phyloP scores from a whole-genome alignment of 139 green algal genomes.

The Gonium pectorale region DNA sequence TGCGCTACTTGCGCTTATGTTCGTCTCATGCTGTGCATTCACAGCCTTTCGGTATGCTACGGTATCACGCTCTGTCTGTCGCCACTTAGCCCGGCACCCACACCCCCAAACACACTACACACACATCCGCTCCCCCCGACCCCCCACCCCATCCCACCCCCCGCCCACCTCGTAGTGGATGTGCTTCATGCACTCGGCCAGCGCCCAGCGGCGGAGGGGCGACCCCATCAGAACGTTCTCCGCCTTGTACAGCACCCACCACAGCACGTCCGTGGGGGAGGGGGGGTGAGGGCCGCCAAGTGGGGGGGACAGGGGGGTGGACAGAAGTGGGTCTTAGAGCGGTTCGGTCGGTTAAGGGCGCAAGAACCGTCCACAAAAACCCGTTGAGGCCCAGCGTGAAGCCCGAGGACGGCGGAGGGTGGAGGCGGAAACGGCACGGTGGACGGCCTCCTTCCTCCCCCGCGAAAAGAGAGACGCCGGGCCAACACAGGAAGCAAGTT shows the following conservation, averaged over 20 bases:
- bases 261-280: conserved; percentile 82
- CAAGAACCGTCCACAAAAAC: no score
- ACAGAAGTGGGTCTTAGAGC: no score
- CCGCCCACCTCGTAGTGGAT: conserved; percentile 93
- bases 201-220: conserved; percentile 77
- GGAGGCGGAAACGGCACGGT: no score
- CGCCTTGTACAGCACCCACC: conserved; percentile 88
- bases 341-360: no score
- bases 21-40: no score
- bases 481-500: no score
- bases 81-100: background rate
- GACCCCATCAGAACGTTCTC: conserved; percentile 82
- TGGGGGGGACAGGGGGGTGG: background rate
- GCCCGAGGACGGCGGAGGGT: no score
- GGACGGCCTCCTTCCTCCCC: no score
- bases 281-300: background rate
- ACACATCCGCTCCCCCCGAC: background rate
- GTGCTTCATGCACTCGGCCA: conserved; percentile 90
- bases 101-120: background rate
- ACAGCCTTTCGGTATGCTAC: no score
- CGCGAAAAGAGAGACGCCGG: no score
- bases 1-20: no score
- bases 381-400: no score
- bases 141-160: background rate
- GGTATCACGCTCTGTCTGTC: background rate